Percentiles rank a stretch among this genome's conserved stretches.
Conservation (phyloP, 2,329 filamentous ascomycete genomes). For the Ilyonectria robusta region DNA sequence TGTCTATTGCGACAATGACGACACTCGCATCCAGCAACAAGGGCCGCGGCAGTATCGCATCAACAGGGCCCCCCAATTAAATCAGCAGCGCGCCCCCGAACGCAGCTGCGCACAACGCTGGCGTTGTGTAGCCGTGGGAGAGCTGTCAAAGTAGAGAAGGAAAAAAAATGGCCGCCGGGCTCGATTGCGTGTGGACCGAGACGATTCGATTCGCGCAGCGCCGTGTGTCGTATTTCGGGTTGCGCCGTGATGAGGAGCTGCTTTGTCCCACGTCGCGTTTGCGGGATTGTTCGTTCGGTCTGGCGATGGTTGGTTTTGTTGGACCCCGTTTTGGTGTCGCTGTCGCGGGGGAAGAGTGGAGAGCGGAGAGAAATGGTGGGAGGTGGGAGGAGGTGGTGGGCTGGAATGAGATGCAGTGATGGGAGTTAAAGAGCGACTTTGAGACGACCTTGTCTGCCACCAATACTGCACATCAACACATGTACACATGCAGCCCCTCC, state of each 20-base stretch:
- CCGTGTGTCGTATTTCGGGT: not conserved
- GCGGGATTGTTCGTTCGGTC: not conserved
- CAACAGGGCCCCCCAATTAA: not conserved
- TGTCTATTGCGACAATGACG: not conserved
- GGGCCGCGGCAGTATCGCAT: not conserved
- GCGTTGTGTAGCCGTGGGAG: not conserved
- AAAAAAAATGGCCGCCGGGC: not conserved
- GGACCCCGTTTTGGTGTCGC: not conserved
- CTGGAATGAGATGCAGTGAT: not conserved
- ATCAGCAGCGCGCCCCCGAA: not conserved
- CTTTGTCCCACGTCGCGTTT: not conserved
- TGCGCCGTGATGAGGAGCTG: not conserved
- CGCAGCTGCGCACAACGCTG: not conserved
- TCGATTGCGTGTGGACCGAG: too few relatives aligned
- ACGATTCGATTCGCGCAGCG: not conserved
- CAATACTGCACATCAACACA: too few relatives aligned
- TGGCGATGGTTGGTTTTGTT: not conserved
- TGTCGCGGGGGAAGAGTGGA: constrained; percentile 8
- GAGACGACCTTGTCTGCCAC: not conserved
- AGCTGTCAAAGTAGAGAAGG: not conserved
- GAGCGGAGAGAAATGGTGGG: not conserved
- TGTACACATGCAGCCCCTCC: not conserved
- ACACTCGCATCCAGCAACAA: not conserved
- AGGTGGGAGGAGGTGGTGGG: not conserved
- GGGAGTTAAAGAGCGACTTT: constrained; percentile 2